Percentiles rank a stretch among this genome's conserved stretches.
These are phyloP conservation scores for Blastobotrys malaysiensis DNA, from an alignment of 1,139 yeast genomes.

Conservation along the genomic window DNA sequence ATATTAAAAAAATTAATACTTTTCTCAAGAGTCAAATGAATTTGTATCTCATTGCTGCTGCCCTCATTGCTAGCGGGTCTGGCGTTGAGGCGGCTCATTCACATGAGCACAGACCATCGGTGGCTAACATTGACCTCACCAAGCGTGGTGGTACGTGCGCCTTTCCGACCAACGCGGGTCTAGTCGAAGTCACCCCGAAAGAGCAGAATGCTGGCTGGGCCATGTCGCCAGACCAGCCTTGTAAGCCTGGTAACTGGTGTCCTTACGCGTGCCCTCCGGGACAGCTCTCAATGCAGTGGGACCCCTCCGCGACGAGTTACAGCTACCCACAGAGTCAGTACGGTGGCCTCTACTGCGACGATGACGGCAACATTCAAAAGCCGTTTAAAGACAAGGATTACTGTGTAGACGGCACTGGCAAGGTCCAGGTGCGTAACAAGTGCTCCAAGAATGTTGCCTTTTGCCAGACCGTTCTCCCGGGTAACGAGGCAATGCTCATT, in stretches of 20 bases:
- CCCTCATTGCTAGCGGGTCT: not conserved
- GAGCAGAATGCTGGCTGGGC: constrained; percentile 82
- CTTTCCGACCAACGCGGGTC: constrained; percentile 63
- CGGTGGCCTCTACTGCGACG: constrained; percentile 77
- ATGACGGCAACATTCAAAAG: constrained; percentile 59
- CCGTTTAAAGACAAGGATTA: constrained; percentile 55
- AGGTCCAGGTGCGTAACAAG: constrained; percentile 55
- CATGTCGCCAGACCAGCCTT: constrained; percentile 67
- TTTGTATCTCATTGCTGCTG: not conserved
- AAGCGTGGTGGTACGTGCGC: constrained; percentile 37
- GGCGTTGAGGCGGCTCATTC: not conserved
- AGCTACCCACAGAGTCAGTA: constrained; percentile 76
- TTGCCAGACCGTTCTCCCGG: constrained; percentile 91
- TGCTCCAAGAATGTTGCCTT: constrained; percentile 55
- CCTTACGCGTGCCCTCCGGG: constrained; percentile 90
- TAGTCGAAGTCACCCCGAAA: constrained; percentile 59
- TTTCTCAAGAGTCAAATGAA: too few species aligned
- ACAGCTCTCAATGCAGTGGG: constrained; percentile 65
- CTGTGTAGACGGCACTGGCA: constrained; percentile 70
- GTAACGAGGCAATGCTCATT: constrained; percentile 88
- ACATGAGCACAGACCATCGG: not conserved
- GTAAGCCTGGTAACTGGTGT: constrained; percentile 71
- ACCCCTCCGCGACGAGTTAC: constrained; percentile 70
- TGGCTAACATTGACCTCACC: not conserved
- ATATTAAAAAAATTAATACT: not conserved